A percentile compares a stretch with the other conserved stretches of the same genome.
phyloP scores from a whole-genome alignment of 164 flowering plant genomes.

The Nelumbo lutea region DNA sequence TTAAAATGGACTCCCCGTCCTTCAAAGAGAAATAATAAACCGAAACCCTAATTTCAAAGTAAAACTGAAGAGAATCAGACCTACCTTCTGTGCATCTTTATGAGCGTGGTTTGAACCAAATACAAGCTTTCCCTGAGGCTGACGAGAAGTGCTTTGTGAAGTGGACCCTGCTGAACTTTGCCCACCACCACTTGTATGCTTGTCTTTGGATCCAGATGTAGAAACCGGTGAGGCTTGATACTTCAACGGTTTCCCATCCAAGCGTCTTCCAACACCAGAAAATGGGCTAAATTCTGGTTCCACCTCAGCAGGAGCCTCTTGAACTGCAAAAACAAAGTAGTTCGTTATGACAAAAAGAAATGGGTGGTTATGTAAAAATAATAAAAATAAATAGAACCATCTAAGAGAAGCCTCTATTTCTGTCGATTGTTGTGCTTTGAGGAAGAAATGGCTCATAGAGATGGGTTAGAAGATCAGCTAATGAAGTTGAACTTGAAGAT shows the following conservation, averaged over 20 bases:
- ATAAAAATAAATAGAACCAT: neutral
- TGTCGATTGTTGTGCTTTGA: neutral
- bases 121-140: slow-evolving; percentile 88
- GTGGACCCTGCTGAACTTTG: slow-evolving; percentile 40
- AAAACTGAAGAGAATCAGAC: neutral
- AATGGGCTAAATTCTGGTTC: slow-evolving; percentile 85
- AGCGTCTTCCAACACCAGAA: slow-evolving; percentile 70
- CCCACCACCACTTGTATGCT: slow-evolving; percentile 33
- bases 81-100: slow-evolving; percentile 48
- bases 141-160: slow-evolving; percentile 44
- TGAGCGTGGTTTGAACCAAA: slow-evolving; percentile 66
- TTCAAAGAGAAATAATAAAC: no score
- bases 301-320: slow-evolving; percentile 44
- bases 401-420: no score
- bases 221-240: slow-evolving; percentile 37
- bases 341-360: neutral
- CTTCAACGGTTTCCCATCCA: slow-evolving; percentile 78
- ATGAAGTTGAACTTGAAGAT: no score
- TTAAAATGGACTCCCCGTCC: no score
- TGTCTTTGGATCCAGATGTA: slow-evolving; percentile 43
- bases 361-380: neutral
- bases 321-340: slow-evolving; percentile 28
- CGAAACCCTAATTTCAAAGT: no score
- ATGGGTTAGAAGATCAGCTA: no score
- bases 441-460: neutral